A percentile compares a stretch with the other conserved stretches of the same genome.
These are phyloP conservation scores for Suhomyces wounanorum DNA, from an alignment of 1,139 yeast genomes.

Conservation along the genomic window DNA sequence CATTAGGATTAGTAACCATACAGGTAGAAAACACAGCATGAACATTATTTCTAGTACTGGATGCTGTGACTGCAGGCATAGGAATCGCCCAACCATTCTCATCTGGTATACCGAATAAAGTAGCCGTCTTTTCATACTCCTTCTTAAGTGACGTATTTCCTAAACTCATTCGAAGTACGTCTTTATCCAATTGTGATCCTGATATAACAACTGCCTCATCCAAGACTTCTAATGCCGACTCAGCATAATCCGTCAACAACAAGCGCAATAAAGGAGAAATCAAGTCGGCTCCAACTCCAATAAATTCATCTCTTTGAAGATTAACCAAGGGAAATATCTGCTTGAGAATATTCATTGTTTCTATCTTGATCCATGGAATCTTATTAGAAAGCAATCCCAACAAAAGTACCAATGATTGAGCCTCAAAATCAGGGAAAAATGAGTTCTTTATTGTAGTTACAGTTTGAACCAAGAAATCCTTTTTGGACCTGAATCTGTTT, in stretches of 20 bases:
- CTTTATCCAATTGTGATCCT: slow-evolving; percentile 87
- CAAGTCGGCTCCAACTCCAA: slow-evolving; percentile 92
- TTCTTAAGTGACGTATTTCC: slow-evolving; percentile 79
- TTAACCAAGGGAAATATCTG: slow-evolving; percentile 77
- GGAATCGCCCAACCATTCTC: slow-evolving; percentile 99
- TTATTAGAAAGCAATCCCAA: slow-evolving; percentile 79
- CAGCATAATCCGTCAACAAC: slow-evolving; percentile 83
- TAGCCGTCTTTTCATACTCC: slow-evolving; percentile 83
- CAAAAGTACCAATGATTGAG: slow-evolving; percentile 71
- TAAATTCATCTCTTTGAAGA: slow-evolving; percentile 73
- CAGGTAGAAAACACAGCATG: slow-evolving; percentile 95
- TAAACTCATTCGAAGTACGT: slow-evolving; percentile 85
- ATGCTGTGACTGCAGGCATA: slow-evolving; percentile 88
- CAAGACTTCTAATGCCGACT: slow-evolving; percentile 82
- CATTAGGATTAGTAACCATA: slow-evolving; percentile 34
- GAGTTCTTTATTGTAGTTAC: slow-evolving; percentile 64
- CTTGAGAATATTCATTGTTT: slow-evolving; percentile 75
- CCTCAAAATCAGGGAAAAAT: slow-evolving; percentile 77
- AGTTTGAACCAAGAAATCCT: slow-evolving; percentile 83
- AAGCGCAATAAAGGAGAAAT: slow-evolving; percentile 86
- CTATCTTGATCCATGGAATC: slow-evolving; percentile 74
- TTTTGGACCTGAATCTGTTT: slow-evolving; percentile 79
- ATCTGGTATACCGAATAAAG: slow-evolving; percentile 93
- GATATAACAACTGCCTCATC: slow-evolving; percentile 87
- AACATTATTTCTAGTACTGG: slow-evolving; percentile 86